These are phyloP conservation scores for Aspergillus sp. DNA, from an alignment of 2,329 filamentous ascomycete species.

Conservation along the genomic window DNA sequence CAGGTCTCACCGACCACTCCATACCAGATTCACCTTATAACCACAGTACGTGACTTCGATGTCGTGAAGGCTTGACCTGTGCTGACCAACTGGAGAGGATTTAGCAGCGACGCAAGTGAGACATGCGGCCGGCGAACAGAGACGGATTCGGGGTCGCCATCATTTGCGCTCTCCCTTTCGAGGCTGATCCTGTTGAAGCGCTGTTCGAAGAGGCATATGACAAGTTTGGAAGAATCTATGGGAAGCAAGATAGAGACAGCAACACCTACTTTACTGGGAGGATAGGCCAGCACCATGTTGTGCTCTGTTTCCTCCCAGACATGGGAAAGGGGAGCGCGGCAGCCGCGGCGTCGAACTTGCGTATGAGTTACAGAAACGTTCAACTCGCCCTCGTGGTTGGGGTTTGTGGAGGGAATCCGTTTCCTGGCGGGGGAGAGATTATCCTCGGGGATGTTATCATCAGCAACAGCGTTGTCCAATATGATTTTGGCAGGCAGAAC, in stretches of 20 bases:
- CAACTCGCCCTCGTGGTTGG: not conserved
- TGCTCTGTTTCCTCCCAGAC: slow-evolving; percentile 2
- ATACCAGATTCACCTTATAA: too few species aligned
- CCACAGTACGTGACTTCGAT: too few species aligned
- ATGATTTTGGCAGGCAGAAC: slow-evolving; percentile 4
- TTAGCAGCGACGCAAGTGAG: too few species aligned
- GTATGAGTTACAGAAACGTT: not conserved
- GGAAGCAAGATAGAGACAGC: not conserved
- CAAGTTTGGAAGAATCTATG: not conserved
- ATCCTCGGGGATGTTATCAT: not conserved
- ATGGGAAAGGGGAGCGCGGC: slow-evolving; percentile 2
- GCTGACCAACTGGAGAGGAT: too few species aligned
- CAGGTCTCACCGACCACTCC: too few species aligned
- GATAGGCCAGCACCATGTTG: not conserved
- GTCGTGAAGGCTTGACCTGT: too few species aligned
- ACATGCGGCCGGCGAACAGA: not conserved
- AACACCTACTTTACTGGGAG: slow-evolving; percentile 1
- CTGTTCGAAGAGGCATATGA: slow-evolving; percentile 5
- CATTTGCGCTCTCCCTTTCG: slow-evolving; percentile 1
- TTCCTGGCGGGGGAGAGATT: not conserved
- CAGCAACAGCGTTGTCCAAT: not conserved
- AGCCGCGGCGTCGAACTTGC: not conserved
- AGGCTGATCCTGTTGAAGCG: slow-evolving; percentile 1
- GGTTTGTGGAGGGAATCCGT: not conserved
- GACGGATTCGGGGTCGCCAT: not conserved